Evolutionary conservation across 768 basidiomycete genomes (phyloP).

Genomic region (Termitomyces sp.): DNA sequence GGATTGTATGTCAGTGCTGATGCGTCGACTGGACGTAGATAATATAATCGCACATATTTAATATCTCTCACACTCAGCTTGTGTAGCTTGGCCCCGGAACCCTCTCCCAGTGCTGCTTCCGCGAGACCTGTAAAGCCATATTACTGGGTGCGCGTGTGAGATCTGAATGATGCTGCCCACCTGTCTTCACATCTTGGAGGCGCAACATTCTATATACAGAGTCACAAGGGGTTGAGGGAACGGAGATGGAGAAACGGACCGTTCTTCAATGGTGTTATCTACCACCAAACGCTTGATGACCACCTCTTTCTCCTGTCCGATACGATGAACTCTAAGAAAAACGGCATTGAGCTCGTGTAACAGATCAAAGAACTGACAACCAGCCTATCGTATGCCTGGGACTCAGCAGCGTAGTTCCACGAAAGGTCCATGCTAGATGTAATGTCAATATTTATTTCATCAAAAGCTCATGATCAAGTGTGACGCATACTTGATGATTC

Average conservation of each 20-base stretch:
- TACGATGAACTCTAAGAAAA: slow-evolving; percentile 54
- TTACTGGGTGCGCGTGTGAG: background rate
- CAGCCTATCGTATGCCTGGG: slow-evolving; percentile 55
- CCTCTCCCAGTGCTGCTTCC: slow-evolving; percentile 70
- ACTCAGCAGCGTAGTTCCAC: slow-evolving; percentile 72
- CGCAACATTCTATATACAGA: slow-evolving; percentile 50
- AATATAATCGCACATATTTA: slow-evolving; percentile 44
- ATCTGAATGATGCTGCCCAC: slow-evolving; percentile 24
- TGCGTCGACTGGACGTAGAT: background rate
- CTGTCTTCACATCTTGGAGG: slow-evolving; percentile 65
- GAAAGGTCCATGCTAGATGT: slow-evolving; percentile 59
- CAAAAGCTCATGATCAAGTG: background rate
- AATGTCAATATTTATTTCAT: background rate
- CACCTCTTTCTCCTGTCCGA: slow-evolving; percentile 69
- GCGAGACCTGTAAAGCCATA: slow-evolving; percentile 39
- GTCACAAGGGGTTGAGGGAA: background rate
- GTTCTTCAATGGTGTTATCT: slow-evolving; percentile 70
- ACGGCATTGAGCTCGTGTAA: slow-evolving; percentile 24
- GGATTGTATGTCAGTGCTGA: background rate
- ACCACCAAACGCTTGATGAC: slow-evolving; percentile 66
- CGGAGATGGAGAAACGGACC: slow-evolving; percentile 37
- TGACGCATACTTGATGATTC: slow-evolving; percentile 56
- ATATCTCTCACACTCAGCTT: slow-evolving; percentile 70
- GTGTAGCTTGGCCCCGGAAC: slow-evolving; percentile 53
- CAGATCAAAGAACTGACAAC: background rate